phyloP scores from a whole-genome alignment of 495 filamentous ascomycete species.

The Neohortaea acidophila region DNA sequence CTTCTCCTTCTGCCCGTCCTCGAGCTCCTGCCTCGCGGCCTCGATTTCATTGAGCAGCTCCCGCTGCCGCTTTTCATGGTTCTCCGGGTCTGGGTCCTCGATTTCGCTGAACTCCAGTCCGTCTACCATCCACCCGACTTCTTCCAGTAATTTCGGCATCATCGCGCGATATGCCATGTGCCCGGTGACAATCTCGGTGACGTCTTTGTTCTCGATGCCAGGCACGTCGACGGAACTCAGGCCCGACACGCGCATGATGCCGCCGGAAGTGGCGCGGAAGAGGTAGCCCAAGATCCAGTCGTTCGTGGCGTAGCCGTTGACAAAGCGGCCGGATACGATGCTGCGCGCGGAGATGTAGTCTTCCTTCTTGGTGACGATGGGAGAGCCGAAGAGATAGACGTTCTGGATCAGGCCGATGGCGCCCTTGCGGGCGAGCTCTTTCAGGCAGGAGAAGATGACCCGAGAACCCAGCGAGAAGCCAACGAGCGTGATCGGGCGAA shows the following conservation, averaged over 20 bases:
- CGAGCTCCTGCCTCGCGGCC: conserved; percentile 74
- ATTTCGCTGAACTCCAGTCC: conserved; percentile 94
- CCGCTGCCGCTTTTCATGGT: conserved; percentile 70
- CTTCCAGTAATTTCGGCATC: conserved; percentile 73
- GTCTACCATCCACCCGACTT: conserved; percentile 77
- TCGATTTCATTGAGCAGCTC: conserved; percentile 96
- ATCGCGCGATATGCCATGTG: conserved; percentile 94
- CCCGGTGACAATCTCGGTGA: conserved; percentile 71
- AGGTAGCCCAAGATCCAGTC: conserved; percentile 97
- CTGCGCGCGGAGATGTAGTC: conserved; percentile 70
- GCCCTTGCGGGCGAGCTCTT: conserved; percentile 72
- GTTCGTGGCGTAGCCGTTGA: conserved; percentile 86
- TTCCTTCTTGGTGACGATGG: conserved; percentile 80
- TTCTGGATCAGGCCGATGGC: conserved; percentile 89
- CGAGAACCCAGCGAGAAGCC: conserved; percentile 88
- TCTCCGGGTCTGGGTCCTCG: conserved; percentile 91
- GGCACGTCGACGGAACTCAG: conserved; percentile 67
- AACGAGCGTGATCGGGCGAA: conserved; percentile 84
- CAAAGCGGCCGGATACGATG: conserved; percentile 76
- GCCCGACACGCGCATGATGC: conserved; percentile 83
- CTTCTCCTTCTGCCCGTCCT: conserved; percentile 53
- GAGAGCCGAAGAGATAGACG: conserved; percentile 86
- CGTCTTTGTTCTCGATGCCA: conserved; percentile 78
- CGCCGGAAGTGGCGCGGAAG: conserved; percentile 85
- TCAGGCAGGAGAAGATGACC: conserved; percentile 84